Conservation (phyloP, 257 asterid species). For the Echium plantagineum region DNA sequence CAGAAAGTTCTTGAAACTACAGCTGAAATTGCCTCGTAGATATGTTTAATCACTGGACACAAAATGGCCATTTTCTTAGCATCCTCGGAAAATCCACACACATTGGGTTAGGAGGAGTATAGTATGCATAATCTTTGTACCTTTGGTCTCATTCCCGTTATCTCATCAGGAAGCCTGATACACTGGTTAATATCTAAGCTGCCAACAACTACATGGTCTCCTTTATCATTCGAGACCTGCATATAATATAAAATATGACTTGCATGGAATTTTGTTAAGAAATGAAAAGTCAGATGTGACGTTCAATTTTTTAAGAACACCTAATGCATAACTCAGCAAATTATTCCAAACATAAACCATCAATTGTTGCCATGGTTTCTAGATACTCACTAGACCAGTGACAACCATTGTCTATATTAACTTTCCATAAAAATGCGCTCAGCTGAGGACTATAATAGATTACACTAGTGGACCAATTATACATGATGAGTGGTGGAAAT, state of each 20-base stretch:
- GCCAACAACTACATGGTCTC: constrained; percentile 72
- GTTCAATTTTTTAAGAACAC: too few species aligned
- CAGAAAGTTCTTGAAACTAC: not conserved
- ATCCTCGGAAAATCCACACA: too few species aligned
- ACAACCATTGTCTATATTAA: not conserved
- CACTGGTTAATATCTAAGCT: constrained; percentile 86
- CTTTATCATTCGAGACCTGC: constrained; percentile 53
- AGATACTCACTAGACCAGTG: too few species aligned
- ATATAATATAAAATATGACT: constrained; percentile 1
- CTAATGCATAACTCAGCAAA: too few species aligned
- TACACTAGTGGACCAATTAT: not conserved
- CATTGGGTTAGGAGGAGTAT: not conserved
- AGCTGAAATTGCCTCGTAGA: not conserved
- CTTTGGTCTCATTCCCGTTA: constrained; percentile 67
- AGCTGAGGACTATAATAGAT: not conserved
- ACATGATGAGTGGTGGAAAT: too few species aligned
- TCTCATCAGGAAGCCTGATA: constrained; percentile 73
- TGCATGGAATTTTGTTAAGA: too few species aligned
- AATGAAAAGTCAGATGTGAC: not conserved
- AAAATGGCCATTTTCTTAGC: too few species aligned
- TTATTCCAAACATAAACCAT: too few species aligned
- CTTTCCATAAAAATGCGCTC: not conserved
- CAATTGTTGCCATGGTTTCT: too few species aligned
- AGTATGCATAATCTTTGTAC: constrained; percentile 18
- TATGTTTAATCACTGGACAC: too few species aligned